phyloP scores from a whole-genome alignment of 495 filamentous ascomycete species.

The Alectoria sarmentosa region DNA sequence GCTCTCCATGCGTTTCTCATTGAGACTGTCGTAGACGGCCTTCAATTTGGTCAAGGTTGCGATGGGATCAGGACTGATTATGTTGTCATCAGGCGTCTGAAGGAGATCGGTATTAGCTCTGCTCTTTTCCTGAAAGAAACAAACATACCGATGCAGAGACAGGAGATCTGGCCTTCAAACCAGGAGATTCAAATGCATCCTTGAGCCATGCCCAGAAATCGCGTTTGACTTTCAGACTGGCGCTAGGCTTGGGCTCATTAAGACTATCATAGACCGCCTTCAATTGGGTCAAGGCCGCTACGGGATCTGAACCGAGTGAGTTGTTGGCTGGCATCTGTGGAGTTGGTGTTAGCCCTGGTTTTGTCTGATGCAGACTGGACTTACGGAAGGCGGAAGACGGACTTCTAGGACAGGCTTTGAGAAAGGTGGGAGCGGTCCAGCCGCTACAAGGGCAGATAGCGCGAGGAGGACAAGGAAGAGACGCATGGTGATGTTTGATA shows the following conservation, averaged over 20 bases:
- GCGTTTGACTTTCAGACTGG: neutral
- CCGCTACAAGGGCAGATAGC: neutral
- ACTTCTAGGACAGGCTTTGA: neutral
- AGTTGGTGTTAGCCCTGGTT: neutral
- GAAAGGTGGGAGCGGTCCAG: neutral
- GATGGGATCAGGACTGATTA: neutral
- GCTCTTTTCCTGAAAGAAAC: accelerated
- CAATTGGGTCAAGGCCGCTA: neutral
- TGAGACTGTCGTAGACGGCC: neutral
- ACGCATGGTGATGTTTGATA: neutral
- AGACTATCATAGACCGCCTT: neutral
- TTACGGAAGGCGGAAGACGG: neutral
- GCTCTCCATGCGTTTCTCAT: neutral
- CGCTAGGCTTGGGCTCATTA: neutral
- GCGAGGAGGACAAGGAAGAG: neutral
- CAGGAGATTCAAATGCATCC: neutral
- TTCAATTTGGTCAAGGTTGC: neutral
- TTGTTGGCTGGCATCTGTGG: neutral
- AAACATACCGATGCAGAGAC: neutral
- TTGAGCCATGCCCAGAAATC: neutral
- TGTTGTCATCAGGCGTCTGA: neutral
- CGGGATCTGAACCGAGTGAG: neutral
- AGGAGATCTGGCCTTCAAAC: neutral
- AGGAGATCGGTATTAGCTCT: neutral
- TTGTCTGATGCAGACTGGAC: neutral